Conservation (phyloP, 1,284 basidiomycete species). For the Cutaneotrichosporon dermatis region DNA sequence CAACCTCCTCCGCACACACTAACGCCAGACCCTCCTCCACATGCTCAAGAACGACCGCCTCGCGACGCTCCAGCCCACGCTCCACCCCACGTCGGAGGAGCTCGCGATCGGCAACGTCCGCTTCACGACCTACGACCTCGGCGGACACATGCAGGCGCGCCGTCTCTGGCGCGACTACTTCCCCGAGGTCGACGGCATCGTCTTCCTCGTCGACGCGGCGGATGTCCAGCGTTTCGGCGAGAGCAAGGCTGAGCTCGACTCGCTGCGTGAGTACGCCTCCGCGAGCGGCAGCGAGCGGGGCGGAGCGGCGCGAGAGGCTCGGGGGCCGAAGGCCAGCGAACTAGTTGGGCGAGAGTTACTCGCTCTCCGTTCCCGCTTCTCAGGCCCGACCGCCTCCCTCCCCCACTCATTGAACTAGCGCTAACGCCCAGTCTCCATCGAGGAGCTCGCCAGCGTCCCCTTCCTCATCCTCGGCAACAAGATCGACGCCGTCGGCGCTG, state of each 20-base stretch:
- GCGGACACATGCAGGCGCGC: constrained; percentile 97
- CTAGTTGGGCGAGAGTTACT: no score
- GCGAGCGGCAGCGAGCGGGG: no score
- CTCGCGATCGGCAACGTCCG: constrained; percentile 98
- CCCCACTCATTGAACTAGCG: no score
- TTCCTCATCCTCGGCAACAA: constrained; percentile 99
- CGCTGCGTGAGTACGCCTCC: constrained; percentile 55
- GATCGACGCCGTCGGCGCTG: constrained; percentile 96
- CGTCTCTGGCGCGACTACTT: constrained; percentile 99
- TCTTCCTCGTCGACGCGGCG: constrained; percentile 96
- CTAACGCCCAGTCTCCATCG: constrained; percentile 57
- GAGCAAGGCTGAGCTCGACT: constrained; percentile 94
- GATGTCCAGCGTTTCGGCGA: constrained; percentile 95
- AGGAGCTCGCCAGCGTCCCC: constrained; percentile 90
- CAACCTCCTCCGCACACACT: no score
- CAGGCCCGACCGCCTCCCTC: no score
- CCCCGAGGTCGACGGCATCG: constrained; percentile 98
- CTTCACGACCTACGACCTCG: constrained; percentile 98
- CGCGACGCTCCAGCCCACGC: constrained; percentile 94
- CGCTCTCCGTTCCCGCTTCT: no score
- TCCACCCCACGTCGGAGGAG: constrained; percentile 99
- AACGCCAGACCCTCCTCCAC: constrained; percentile 81
- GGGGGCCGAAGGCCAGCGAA: no score
- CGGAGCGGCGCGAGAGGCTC: no score
- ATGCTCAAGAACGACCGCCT: constrained; percentile 99